Conservation (phyloP, 1,284 basidiomycete species). For the Coniophora puteana region DNA sequence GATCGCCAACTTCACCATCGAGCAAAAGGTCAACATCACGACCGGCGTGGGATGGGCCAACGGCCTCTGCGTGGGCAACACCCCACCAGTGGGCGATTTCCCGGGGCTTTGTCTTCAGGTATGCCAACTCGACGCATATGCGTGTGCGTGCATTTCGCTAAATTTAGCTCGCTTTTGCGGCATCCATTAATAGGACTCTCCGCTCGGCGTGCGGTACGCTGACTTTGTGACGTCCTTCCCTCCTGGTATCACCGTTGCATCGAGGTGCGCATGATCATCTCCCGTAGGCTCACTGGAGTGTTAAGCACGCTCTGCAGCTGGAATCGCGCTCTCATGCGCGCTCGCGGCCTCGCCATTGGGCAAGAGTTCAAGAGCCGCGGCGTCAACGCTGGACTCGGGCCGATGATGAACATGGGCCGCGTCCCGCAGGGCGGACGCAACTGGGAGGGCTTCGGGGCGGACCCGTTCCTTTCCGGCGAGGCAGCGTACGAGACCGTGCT, state of each 20-base stretch:
- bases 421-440: constrained; percentile 53
- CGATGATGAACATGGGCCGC: constrained; percentile 52
- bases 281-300: not conserved
- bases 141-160: not conserved
- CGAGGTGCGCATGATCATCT: constrained; percentile 38
- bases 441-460: constrained; percentile 70
- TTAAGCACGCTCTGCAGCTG: constrained; percentile 15
- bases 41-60: constrained; percentile 36
- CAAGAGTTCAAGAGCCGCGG: constrained; percentile 76
- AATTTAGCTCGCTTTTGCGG: too few relatives aligned
- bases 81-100: constrained; percentile 22
- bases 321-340: constrained; percentile 43
- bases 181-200: constrained; percentile 41
- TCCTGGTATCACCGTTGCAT: constrained; percentile 49
- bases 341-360: constrained; percentile 68
- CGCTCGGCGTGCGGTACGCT: constrained; percentile 43
- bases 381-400: constrained; percentile 58
- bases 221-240: constrained; percentile 44
- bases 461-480: constrained; percentile 66
- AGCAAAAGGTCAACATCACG: constrained; percentile 39
- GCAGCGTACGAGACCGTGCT: constrained; percentile 55
- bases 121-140: not conserved
- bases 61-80: constrained; percentile 43
- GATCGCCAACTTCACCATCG: constrained; percentile 32
- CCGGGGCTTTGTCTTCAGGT: constrained; percentile 30